These are phyloP conservation scores for Ilex paraguariensis DNA, from an alignment of 305 asterid species.

Conservation along the genomic window DNA sequence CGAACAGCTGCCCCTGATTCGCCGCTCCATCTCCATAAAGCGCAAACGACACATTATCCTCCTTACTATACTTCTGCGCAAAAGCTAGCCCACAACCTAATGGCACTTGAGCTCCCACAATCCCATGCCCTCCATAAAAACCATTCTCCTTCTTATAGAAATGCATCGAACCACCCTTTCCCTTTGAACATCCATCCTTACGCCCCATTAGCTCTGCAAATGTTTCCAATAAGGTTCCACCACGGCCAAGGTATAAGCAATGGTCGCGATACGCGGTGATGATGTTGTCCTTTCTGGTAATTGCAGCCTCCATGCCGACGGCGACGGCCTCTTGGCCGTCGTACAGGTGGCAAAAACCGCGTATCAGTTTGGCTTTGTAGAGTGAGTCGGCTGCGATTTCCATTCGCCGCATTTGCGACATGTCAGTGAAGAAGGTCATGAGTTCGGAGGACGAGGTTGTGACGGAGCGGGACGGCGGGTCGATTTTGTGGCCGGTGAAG, in stretches of 20 bases:
- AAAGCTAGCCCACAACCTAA: conserved; percentile 82
- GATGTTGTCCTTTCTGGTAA: conserved; percentile 65
- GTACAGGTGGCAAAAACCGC: conserved; percentile 90
- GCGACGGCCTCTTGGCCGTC: conserved; percentile 91
- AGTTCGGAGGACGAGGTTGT: conserved; percentile 59
- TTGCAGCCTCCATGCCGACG: conserved; percentile 90
- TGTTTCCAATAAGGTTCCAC: conserved; percentile 54
- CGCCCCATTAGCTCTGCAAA: conserved; percentile 91
- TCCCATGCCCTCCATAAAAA: conserved; percentile 89
- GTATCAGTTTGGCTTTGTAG: conserved; percentile 76
- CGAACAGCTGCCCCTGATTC: conserved; percentile 89
- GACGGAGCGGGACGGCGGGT: conserved; percentile 76
- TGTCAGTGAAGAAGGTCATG: conserved; percentile 61
- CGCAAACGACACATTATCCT: conserved; percentile 65
- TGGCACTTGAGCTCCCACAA: conserved; percentile 89
- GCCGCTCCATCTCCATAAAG: conserved; percentile 96
- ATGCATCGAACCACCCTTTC: conserved; percentile 97
- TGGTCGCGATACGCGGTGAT: conserved; percentile 87
- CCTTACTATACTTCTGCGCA: conserved; percentile 82
- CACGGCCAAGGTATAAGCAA: conserved; percentile 69
- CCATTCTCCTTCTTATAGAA: conserved; percentile 80
- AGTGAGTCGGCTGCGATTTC: conserved; percentile 92
- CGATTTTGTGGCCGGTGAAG: conserved; percentile 76
- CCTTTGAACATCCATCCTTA: conserved; percentile 68
- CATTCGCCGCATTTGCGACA: conserved; percentile 88